A percentile compares a stretch with the other conserved stretches of the same genome.
phyloP scores from a whole-genome alignment of 352 stramenopile species.

The Saprolegnia parasitica region DNA sequence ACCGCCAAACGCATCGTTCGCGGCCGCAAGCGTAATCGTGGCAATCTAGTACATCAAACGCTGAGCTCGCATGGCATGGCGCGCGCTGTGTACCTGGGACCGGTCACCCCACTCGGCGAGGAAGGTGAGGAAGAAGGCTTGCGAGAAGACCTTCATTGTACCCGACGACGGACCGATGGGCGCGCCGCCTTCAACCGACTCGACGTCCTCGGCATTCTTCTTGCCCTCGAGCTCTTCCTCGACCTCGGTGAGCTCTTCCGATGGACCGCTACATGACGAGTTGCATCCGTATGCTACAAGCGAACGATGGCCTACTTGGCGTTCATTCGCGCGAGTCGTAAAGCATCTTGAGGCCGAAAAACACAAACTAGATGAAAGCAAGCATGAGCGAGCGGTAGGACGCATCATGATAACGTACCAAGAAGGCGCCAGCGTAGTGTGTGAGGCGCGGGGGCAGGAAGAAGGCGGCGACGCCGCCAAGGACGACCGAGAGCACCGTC shows the following conservation, averaged over 20 bases:
- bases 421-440: conserved; percentile 92
- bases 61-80: background rate
- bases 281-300: background rate
- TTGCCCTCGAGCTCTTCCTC: conserved; percentile 83
- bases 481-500: conserved; percentile 96
- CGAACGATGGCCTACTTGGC: conserved; percentile 36
- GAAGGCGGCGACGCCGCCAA: conserved; percentile 93
- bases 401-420: conserved; percentile 36
- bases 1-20: conserved; percentile 89
- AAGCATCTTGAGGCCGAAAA: conserved; percentile 95
- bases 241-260: conserved; percentile 73
- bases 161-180: conserved; percentile 32
- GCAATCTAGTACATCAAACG: conserved; percentile 79
- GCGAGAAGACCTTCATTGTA: conserved; percentile 87
- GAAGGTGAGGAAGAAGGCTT: conserved; percentile 98
- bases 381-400: conserved; percentile 6
- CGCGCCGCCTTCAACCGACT: conserved; percentile 42
- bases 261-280: conserved; percentile 48
- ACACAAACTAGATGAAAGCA: conserved; percentile 84
- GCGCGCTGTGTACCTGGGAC: conserved; percentile 61
- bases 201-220: conserved; percentile 59
- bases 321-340: conserved; percentile 82
- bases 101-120: conserved; percentile 98
- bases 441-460: conserved; percentile 93
- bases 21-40: conserved; percentile 96